Base-by-base conservation (phyloP, 1,139 yeast genomes). In the Protomyces arabidopsidicola region DNA sequence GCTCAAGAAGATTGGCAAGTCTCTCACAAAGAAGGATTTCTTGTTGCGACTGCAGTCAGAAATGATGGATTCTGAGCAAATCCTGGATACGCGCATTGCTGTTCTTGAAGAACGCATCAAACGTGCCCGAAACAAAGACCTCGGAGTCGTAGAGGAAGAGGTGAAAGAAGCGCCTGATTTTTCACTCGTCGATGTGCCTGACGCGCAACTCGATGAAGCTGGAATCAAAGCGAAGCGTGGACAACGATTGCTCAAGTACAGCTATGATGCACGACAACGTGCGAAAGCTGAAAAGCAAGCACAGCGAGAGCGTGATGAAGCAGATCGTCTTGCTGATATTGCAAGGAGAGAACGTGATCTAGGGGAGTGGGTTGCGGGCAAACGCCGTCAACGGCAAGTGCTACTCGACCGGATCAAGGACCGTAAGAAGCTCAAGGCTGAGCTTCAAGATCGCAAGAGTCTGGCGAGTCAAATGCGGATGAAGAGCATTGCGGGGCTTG, bases 381-480 rank as follows among this genome's bases (percentile, higher is more conserved):
- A 90, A 71, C 79, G 96, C 67, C 75, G 76, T 14, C 82, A 84
- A 71, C 79, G 93, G 60, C 82, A 83, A 18, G 78, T 73, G 34
- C 75, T 88, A 10, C 79, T 88, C 35, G 61, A 65, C 10, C 60
- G 52, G 51, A 60, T 65, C 31, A 55, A 51, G 27, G 65, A 61
- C 20, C 50, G 65, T 18, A 63, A 55, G 38, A 65, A 54, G 45
- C 48, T 65, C 45, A 60, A 65, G 34, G 67, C 64, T 20, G 95
- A 93, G 56, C 81, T 93, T 73, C 86, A 85, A 69, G 96, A 91
- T 75, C 80, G 98, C 69, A 90, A 90, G 74, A 90, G 97, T 3
- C 84, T 83, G 66, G 97, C 97, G 22, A 90, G 96, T 1, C 98
- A 91, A 75, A 84, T 86, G 75, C 79, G 98, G 71, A 91, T 93